Conservation (phyloP, 2,329 filamentous ascomycete genomes). For the Colletotrichum magnum region DNA sequence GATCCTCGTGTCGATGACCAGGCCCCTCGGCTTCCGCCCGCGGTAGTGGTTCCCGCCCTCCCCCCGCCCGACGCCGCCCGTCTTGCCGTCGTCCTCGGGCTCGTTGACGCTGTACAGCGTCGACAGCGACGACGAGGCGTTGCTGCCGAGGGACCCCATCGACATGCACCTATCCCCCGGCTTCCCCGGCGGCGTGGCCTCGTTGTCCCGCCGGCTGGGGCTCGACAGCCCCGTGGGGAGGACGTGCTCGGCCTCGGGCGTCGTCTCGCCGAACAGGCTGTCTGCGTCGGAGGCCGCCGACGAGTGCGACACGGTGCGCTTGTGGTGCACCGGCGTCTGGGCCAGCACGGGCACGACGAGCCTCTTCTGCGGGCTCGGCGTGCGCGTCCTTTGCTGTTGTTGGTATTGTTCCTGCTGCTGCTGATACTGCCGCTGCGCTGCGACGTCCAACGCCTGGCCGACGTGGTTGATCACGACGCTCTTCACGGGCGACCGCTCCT, state of each 20-base stretch:
- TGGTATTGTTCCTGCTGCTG: no score
- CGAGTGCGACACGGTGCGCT: slow-evolving; percentile 28
- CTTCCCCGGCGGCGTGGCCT: slow-evolving; percentile 30
- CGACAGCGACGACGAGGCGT: slow-evolving; percentile 67
- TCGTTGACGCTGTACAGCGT: slow-evolving; percentile 71
- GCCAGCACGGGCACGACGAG: background rate
- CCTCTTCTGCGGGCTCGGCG: slow-evolving; percentile 32
- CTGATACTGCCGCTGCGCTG: background rate
- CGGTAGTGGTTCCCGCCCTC: background rate
- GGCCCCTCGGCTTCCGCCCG: slow-evolving; percentile 18
- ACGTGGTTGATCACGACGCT: slow-evolving; percentile 6
- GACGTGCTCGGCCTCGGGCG: slow-evolving; percentile 50
- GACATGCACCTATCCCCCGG: slow-evolving; percentile 38
- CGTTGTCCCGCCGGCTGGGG: slow-evolving; percentile 56
- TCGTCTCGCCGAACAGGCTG: slow-evolving; percentile 56
- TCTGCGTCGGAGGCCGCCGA: slow-evolving; percentile 48
- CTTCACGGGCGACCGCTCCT: slow-evolving; percentile 3
- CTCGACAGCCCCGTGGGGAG: slow-evolving; percentile 57
- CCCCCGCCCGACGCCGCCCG: background rate
- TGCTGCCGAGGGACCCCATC: slow-evolving; percentile 55
- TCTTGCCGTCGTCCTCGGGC: slow-evolving; percentile 51
- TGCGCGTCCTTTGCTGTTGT: slow-evolving; percentile 2
- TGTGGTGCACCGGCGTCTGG: slow-evolving; percentile 22
- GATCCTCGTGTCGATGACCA: slow-evolving; percentile 36
- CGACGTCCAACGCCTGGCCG: slow-evolving; percentile 6